Conservation (phyloP, 441 rosid species). For the Dalechampia spathulata region DNA sequence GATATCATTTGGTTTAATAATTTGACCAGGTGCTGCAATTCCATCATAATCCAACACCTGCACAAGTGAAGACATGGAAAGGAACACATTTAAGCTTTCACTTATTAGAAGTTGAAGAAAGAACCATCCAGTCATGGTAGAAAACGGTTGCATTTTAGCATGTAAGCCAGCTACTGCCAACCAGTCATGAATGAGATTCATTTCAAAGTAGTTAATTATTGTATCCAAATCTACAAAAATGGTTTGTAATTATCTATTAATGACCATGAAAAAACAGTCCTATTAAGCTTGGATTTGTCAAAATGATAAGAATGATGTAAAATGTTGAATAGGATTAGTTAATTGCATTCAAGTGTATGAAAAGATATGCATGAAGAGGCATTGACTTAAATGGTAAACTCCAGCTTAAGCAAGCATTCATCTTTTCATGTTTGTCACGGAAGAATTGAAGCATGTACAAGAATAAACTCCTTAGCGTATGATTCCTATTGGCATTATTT, state of each 20-base stretch:
- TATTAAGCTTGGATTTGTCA: not conserved
- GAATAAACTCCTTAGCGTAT: not conserved
- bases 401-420: not conserved
- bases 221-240: not conserved
- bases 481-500: not conserved
- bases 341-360: not conserved
- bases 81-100: not conserved
- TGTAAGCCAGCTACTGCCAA: not conserved
- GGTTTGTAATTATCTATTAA: no score
- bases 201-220: not conserved
- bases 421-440: not conserved
- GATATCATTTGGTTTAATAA: constrained; percentile 58
- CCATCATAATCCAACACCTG: constrained; percentile 89
- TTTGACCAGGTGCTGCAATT: constrained; percentile 87
- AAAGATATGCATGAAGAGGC: not conserved
- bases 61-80: constrained; percentile 14
- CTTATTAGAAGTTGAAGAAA: not conserved
- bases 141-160: not conserved
- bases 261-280: not conserved
- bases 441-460: not conserved
- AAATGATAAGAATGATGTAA: not conserved
- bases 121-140: not conserved
- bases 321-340: not conserved
- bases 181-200: not conserved
- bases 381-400: not conserved